phyloP scores from a whole-genome alignment of 1,139 yeast genomes.

The Yamadazyma triangularis region DNA sequence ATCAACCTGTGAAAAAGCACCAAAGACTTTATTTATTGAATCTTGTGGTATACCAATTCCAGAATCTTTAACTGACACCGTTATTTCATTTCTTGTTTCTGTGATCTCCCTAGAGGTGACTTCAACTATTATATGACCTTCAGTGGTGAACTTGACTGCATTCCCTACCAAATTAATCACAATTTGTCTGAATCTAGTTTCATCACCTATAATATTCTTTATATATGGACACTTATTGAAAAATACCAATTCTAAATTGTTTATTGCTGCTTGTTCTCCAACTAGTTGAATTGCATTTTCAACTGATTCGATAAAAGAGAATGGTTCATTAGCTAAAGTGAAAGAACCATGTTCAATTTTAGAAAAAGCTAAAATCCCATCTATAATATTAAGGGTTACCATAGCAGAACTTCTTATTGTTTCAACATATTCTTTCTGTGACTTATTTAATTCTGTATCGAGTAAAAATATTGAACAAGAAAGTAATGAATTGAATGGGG shows the following conservation, averaged over 20 bases:
- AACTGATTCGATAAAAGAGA: constrained; percentile 46
- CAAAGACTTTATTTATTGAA: constrained; percentile 46
- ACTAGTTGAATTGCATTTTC: constrained; percentile 50
- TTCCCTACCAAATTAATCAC: constrained; percentile 54
- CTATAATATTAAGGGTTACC: constrained; percentile 52
- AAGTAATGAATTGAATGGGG: constrained; percentile 54
- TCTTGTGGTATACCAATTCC: constrained; percentile 60
- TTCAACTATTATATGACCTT: constrained; percentile 44
- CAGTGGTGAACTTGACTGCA: constrained; percentile 51
- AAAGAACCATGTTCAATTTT: constrained; percentile 56
- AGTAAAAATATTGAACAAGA: constrained; percentile 52
- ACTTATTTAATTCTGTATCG: constrained; percentile 43
- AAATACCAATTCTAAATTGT: constrained; percentile 45
- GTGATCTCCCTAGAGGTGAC: constrained; percentile 25
- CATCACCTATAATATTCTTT: constrained; percentile 46
- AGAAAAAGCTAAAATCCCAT: constrained; percentile 54
- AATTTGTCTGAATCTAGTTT: constrained; percentile 50
- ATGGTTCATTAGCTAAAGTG: constrained; percentile 43
- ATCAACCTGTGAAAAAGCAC: constrained; percentile 60
- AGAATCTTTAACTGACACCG: constrained; percentile 46
- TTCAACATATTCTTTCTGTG: constrained; percentile 52
- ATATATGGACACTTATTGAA: constrained; percentile 40
- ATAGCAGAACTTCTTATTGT: constrained; percentile 50
- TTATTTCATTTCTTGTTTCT: constrained; percentile 38
- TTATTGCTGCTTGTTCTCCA: constrained; percentile 48